Base-by-base conservation (phyloP, 148 eudicot species). In the Selenicereus undatus region DNA sequence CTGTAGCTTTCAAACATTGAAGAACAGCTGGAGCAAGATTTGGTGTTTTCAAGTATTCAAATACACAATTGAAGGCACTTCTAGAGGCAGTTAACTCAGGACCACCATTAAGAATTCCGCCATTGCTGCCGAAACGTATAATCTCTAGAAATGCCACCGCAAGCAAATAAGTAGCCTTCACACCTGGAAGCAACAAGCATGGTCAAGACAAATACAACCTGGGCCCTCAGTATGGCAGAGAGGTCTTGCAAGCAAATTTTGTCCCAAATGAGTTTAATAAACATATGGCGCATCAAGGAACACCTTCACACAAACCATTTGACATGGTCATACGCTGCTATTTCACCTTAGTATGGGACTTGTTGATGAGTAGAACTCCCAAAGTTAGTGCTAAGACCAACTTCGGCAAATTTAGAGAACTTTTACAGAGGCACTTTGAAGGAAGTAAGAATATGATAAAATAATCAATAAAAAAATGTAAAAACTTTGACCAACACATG, bases 21-120 rank as follows among this genome's bases (percentile, higher is more conserved):
- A 89, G 88, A 76, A 96, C 98, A 72, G 99, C 98, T 10, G 93
- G 98, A 80, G 89, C 89, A 70, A 96, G 99, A 85, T 89, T 92
- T 76, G 99, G 97, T 77, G 98, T 96, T 84, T 89, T 94, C 79
- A 96, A 87, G 86, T 96, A 96, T 83, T 96, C 99, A 84, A 96
- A 96, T 71, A 90, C 99, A 91, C 98, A 96, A 86, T 91, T 90
- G 88, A 96, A 96, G 83, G 99, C 99, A 85, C 99, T 96, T 83
- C 91, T 88, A 78, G 93, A 88, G 80, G 90, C 89, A 73, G 90
- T 83, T 71, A 90, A 83, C 84, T 83, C 90, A 76, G 91, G 81
- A 72, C 87, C 90, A 82, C 95, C 88, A 86, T 94, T 96, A 21
- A 96, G 99, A 82, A 96, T 92, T 73, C 99, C 99, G 60, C 99